Evolutionary conservation across 805 yeast genomes (phyloP), one percentile per base, ranked within the genome.

Genomic region (Zygoascus bituminiphila): DNA sequence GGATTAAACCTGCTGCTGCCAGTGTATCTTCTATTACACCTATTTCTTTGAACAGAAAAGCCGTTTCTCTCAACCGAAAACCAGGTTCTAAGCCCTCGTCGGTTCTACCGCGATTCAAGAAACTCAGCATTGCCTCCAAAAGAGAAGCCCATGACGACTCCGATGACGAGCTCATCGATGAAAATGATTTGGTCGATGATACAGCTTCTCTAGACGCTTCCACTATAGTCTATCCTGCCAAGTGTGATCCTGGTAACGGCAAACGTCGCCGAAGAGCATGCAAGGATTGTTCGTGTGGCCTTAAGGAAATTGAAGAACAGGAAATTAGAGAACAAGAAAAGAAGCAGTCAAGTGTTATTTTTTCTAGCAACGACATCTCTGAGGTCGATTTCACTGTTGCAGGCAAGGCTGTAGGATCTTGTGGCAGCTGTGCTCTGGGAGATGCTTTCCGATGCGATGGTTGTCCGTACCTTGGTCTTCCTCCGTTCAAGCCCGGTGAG

Each of bases 371-470:
- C 47, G 97, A 91, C 45, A 71, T 88, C 59, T 77, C 94, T 2
- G 98, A 91, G 63, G 79, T 91, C 48, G 98, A 91, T 63, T 91
- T 91, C 69, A 91, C 98, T 0, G 80, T 89, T n/a, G 88, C 89
- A 55, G 98, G 98, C 37, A 91, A 91, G 61, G 84, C 95, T 10
- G 70, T 66, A 2, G 97, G 97, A 29, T 96, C 97, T 2, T 93
- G 99, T 70, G 96, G 96, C 22, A 86, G 95, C 9, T 93, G 99
- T 69, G 82, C 98, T 0, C 74, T 93, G 44, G 99, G 99, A 40
- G 99, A 93, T 66, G 98, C 98, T 0, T 93, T 93, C 70, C 75
- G 99, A 62, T 93, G 99, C 66, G 95, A 89, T 57, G 97, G 98
- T 2, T 93, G 99, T 69, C 99, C 99, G 36, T 93, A 82, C 67